Evolutionary conservation across 768 basidiomycete genomes (phyloP), one percentile per base, ranked within the genome.

Genomic region (Leccinum olivaceopallidum): DNA sequence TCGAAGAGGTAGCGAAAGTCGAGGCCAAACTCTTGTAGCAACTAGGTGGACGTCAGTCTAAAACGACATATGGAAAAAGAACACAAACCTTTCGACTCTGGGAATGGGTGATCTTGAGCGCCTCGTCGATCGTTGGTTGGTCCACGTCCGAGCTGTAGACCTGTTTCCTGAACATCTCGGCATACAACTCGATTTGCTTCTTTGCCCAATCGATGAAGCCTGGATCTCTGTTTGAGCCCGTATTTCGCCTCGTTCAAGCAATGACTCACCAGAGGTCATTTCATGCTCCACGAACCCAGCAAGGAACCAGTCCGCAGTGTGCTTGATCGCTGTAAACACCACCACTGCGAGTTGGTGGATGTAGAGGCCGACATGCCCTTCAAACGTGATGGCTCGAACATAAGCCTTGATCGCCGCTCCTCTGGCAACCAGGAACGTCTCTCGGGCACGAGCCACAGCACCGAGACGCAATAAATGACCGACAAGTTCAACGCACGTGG

Each of bases 241-340:
- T 16, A 3, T 51, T 28, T 26, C 22, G 5, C 9, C 26, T 28
- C 5, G 26, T 28, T 51, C 50, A 7, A 30, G 13, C 6, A n/a
- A 28, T 5, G 50, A 51, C 50, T 51, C 26, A 18, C 50, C 50
- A 30, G 94, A 95, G 0, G 96, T 90, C 63, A 92, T 92, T 65
- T 94, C 88, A 70, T 97, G 95, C 74, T 98, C 97, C 73, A 89
- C 92, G 76, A 97, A 99, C 59, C 94, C 95, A 1, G 90, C 88
- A 65, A 98, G 79, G 74, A 93, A 99, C 97, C 97, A 99, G 75
- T 99, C 96, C 14, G 93, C 93, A 1, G 95, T 97, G 70, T 98
- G 94, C 72, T 97, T 95, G 72, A 99, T 90, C 1, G 92, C 88
- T 1, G 95, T 97, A 68, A 98, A 98, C 60, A 89, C 85, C 0